These are phyloP conservation scores for Hericium alpestre DNA, from an alignment of 768 basidiomycete species.

Conservation along the genomic window DNA sequence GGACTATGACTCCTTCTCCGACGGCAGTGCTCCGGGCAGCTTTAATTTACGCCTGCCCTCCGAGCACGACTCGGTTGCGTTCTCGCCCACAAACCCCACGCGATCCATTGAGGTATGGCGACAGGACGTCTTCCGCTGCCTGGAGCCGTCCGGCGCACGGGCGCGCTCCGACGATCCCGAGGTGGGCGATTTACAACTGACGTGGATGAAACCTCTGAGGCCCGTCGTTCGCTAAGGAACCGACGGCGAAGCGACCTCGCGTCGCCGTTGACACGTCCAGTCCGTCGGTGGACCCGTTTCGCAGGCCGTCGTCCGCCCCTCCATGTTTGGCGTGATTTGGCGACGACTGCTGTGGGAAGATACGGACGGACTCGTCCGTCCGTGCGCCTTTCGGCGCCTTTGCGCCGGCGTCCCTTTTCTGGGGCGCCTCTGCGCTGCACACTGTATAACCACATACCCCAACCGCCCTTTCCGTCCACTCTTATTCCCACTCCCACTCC, in stretches of 20 bases:
- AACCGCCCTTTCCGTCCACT: no score
- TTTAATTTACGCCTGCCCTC: constrained; percentile 34
- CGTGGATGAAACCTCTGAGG: constrained; percentile 6
- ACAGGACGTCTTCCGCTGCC: constrained; percentile 23
- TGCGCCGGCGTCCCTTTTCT: no score
- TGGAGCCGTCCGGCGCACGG: neutral
- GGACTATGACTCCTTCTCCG: constrained; percentile 52
- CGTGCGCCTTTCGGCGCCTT: no score
- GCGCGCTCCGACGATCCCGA: constrained; percentile 1
- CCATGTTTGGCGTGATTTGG: neutral
- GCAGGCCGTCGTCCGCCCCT: constrained; percentile 8
- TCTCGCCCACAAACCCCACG: constrained; percentile 14
- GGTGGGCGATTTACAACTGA: constrained; percentile 5
- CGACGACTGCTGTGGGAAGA: no score
- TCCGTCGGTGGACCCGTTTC: neutral
- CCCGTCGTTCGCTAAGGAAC: constrained; percentile 10
- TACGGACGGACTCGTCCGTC: no score
- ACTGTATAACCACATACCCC: no score
- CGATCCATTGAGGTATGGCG: constrained; percentile 34
- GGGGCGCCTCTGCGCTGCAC: no score
- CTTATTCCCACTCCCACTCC: no score
- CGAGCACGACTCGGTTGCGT: constrained; percentile 11
- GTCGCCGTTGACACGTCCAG: constrained; percentile 1
- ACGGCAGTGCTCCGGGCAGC: constrained; percentile 42
- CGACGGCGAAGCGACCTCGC: constrained; percentile 14